phyloP scores from a whole-genome alignment of 2,329 filamentous ascomycete genomes.

The Ceratocystis ficicola region DNA sequence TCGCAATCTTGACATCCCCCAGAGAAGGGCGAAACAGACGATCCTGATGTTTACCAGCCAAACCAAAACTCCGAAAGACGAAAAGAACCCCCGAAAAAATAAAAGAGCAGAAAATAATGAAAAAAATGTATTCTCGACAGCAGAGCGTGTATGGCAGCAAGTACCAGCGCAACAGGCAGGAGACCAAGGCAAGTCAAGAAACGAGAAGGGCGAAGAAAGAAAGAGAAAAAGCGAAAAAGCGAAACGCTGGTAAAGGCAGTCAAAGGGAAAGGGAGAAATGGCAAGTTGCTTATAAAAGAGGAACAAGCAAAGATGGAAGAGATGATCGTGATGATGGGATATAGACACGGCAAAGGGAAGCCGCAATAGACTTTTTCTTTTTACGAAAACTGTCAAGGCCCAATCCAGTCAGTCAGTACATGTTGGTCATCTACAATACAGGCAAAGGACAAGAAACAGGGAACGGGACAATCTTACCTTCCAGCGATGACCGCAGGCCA shows the following conservation, averaged over 20 bases:
- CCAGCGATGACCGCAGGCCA: slow-evolving; percentile 57
- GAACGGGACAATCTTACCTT: slow-evolving; percentile 41
- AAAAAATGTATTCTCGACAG: background rate
- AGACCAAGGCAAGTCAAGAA: slow-evolving; percentile 9
- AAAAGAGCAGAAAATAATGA: background rate
- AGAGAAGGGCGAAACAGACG: background rate
- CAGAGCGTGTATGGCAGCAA: background rate
- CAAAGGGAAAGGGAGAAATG: background rate
- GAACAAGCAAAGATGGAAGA: background rate
- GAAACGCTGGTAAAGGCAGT: slow-evolving; percentile 3
- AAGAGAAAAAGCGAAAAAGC: slow-evolving; percentile 17
- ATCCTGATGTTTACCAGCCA: slow-evolving; percentile 17
- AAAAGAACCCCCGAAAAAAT: background rate
- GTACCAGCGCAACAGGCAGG: background rate
- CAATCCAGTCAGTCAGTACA: background rate
- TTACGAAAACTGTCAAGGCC: slow-evolving; percentile 19
- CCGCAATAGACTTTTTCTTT: background rate
- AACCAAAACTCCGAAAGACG: slow-evolving; percentile 12
- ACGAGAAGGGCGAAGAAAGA: slow-evolving; percentile 15
- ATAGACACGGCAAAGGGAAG: background rate
- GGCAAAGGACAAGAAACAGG: too few species aligned
- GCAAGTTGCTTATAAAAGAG: background rate
- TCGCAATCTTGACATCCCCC: slow-evolving; percentile 8
- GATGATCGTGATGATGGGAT: background rate
- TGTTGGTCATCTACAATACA: background rate